Conservation (phyloP, 2,329 filamentous ascomycete species). For the Bipolaris gigantea region DNA sequence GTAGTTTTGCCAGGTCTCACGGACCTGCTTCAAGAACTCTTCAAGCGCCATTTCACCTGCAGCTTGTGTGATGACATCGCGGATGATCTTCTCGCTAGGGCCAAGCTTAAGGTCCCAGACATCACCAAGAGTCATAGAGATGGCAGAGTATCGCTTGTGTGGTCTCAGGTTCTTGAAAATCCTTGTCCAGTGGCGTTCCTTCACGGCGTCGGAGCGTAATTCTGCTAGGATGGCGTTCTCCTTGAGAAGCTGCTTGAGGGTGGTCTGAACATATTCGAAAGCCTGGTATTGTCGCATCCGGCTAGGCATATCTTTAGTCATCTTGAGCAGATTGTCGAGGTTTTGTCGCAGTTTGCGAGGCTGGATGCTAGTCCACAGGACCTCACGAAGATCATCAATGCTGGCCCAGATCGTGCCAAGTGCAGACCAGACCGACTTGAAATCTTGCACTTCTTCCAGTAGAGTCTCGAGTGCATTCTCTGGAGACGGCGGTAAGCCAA, state of each 20-base stretch:
- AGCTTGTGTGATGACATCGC: slow-evolving; percentile 91
- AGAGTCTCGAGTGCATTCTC: slow-evolving; percentile 84
- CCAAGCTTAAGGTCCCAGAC: slow-evolving; percentile 96
- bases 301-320: slow-evolving; percentile 98
- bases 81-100: slow-evolving; percentile 82
- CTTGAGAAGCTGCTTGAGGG: slow-evolving; percentile 84
- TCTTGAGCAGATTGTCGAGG: slow-evolving; percentile 90
- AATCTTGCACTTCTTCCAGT: slow-evolving; percentile 95
- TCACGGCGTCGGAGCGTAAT: slow-evolving; percentile 93
- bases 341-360: slow-evolving; percentile 88
- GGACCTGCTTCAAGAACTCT: slow-evolving; percentile 94
- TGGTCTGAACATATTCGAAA: slow-evolving; percentile 97
- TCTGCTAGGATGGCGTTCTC: slow-evolving; percentile 87
- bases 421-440: slow-evolving; percentile 97
- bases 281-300: slow-evolving; percentile 99
- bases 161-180: slow-evolving; percentile 96
- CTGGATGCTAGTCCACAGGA: slow-evolving; percentile 92
- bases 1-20: slow-evolving; percentile 96
- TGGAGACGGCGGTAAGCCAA: slow-evolving; percentile 79
- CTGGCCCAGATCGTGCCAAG: slow-evolving; percentile 96
- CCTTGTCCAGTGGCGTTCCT: slow-evolving; percentile 95
- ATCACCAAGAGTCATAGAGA: slow-evolving; percentile 94
- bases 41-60: slow-evolving; percentile 98
- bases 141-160: slow-evolving; percentile 88
- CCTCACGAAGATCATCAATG: slow-evolving; percentile 89